Percentiles rank a stretch among this genome's conserved stretches.
phyloP scores from a whole-genome alignment of 495 filamentous ascomycete species.

The Daldinia grandis region DNA sequence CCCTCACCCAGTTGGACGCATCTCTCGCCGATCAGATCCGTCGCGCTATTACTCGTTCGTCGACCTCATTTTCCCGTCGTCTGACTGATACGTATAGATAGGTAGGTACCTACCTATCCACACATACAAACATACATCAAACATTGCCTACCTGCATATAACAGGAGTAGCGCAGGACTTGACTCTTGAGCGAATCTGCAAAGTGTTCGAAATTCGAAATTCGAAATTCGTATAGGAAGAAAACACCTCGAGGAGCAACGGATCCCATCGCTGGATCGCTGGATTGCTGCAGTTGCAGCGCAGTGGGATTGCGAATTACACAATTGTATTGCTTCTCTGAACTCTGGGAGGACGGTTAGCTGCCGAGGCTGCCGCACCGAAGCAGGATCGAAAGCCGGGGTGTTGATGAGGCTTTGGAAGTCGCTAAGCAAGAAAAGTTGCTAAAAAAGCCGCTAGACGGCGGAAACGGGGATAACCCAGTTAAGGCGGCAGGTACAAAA shows the following conservation, averaged over 20 bases:
- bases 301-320: conserved; percentile 11
- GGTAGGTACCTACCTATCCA: not conserved
- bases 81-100: conserved; percentile 1
- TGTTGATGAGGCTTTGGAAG: conserved; percentile 38
- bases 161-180: conserved; percentile 8
- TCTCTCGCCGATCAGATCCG: conserved; percentile 33
- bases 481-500: conserved; percentile 28
- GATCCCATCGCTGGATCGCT: not conserved
- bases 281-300: not conserved
- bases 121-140: not conserved
- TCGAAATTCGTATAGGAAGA: not conserved
- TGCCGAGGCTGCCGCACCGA: conserved; percentile 16
- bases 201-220: not conserved
- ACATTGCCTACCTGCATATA: conserved; percentile 4
- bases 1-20: conserved; percentile 22
- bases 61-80: conserved; percentile 27
- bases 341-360: conserved; percentile 17
- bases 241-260: not conserved
- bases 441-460: conserved; percentile 32
- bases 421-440: conserved; percentile 3
- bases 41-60: conserved; percentile 24
- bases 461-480: conserved; percentile 40
- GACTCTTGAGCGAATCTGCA: not conserved
- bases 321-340: conserved; percentile 13
- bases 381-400: conserved; percentile 39